A percentile compares a stretch with the other conserved stretches of the same genome.
phyloP scores from a whole-genome alignment of 768 basidiomycete species.

The Pleurotus pulmonarius region DNA sequence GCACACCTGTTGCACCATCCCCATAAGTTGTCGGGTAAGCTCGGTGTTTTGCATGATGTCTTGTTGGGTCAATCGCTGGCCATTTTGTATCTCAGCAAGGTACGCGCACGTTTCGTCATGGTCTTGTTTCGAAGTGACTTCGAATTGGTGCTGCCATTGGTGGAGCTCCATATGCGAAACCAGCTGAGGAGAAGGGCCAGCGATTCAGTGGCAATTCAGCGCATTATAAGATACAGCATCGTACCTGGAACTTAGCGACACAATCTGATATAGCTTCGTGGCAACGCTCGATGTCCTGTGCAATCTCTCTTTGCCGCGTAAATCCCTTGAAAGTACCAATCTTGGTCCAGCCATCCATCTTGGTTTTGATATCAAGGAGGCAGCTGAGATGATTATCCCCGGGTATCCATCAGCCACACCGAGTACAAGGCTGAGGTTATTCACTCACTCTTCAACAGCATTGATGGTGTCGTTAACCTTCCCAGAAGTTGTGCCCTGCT shows the following conservation, averaged over 20 bases:
- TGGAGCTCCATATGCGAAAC: slow-evolving; percentile 41
- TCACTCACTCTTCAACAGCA: slow-evolving; percentile 30
- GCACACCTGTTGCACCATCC: slow-evolving; percentile 45
- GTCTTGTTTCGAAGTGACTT: slow-evolving; percentile 34
- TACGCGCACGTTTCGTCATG: slow-evolving; percentile 37
- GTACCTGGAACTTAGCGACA: slow-evolving; percentile 43
- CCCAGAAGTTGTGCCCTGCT: slow-evolving; percentile 29
- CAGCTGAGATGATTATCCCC: slow-evolving; percentile 14
- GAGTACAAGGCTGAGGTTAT: not conserved
- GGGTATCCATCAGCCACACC: too few relatives aligned
- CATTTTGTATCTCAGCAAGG: slow-evolving; percentile 40
- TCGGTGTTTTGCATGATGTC: slow-evolving; percentile 27
- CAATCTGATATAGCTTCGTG: slow-evolving; percentile 43
- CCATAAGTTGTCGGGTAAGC: slow-evolving; percentile 40
- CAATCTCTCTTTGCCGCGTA: slow-evolving; percentile 40
- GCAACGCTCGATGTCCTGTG: slow-evolving; percentile 39
- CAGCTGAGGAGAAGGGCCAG: slow-evolving; percentile 27
- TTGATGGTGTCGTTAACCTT: slow-evolving; percentile 27
- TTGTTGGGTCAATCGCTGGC: slow-evolving; percentile 18
- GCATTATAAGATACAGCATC: not conserved
- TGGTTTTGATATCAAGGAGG: slow-evolving; percentile 29
- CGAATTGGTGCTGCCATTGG: slow-evolving; percentile 45
- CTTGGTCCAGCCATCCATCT: slow-evolving; percentile 42
- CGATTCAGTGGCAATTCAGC: not conserved
- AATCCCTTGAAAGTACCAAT: slow-evolving; percentile 38